phyloP scores from a whole-genome alignment of 2,329 filamentous ascomycete species.

The Claviceps quebecensis region DNA sequence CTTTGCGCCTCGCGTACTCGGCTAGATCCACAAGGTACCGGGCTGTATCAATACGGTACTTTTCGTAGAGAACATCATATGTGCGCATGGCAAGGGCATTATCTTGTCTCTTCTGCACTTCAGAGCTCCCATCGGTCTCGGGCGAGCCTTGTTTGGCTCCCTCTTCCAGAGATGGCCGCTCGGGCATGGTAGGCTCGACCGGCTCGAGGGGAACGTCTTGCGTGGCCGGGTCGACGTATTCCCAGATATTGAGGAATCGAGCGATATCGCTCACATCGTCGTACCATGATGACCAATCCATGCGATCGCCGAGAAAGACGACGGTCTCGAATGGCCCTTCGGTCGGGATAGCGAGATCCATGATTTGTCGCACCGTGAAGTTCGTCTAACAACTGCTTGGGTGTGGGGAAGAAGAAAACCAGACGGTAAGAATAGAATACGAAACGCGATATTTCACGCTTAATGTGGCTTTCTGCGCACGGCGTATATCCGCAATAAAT shows the following conservation, averaged over 20 bases:
- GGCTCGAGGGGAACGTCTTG: conserved; percentile 1
- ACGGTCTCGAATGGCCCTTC: conserved; percentile 2
- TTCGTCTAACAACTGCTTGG: neutral
- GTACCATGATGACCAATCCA: conserved; percentile 7
- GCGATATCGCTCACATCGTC: conserved; percentile 4
- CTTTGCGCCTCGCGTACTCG: conserved; percentile 1
- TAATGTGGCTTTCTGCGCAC: neutral
- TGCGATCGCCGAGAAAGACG: conserved; percentile 2
- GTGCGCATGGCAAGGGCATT: conserved; percentile 3
- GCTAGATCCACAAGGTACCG: conserved; percentile 4
- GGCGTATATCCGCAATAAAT: neutral
- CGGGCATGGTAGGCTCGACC: conserved; percentile 1
- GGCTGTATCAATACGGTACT: conserved; percentile 5
- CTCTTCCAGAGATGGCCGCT: neutral
- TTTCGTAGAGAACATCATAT: conserved; percentile 6
- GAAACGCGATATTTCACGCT: neutral
- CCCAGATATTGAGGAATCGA: conserved; percentile 4
- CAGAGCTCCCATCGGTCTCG: conserved; percentile 4
- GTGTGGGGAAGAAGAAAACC: neutral
- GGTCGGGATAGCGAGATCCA: conserved; percentile 1
- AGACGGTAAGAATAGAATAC: neutral
- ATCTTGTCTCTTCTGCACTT: conserved; percentile 3
- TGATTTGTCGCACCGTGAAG: neutral
- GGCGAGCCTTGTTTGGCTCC: neutral
- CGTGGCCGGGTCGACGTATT: conserved; percentile 6